These are phyloP conservation scores for Saturnispora hagleri DNA, from an alignment of 805 yeast species.

Conservation along the genomic window DNA sequence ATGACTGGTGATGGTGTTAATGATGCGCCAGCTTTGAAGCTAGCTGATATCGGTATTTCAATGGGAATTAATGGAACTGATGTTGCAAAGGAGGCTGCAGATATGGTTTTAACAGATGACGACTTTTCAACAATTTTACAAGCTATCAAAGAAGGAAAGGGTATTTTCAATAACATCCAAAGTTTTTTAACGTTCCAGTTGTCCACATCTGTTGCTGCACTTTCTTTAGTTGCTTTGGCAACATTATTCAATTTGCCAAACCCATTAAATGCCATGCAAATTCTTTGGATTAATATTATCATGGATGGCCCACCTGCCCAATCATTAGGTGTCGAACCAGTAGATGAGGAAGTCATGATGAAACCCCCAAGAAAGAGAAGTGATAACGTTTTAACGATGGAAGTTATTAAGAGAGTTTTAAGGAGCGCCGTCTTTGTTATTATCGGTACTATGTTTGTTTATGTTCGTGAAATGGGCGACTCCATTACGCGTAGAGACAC, in stretches of 20 bases:
- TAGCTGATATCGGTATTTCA: conserved; percentile 93
- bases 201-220: conserved; percentile 92
- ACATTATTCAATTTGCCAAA: conserved; percentile 84
- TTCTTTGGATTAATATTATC: conserved; percentile 90
- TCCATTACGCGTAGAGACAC: conserved; percentile 90
- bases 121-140: conserved; percentile 89
- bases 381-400: conserved; percentile 70
- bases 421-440: conserved; percentile 73
- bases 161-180: conserved; percentile 92
- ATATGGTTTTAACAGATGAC: conserved; percentile 94
- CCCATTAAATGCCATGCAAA: conserved; percentile 97
- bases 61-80: conserved; percentile 95
- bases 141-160: conserved; percentile 97
- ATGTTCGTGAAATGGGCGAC: conserved; percentile 79
- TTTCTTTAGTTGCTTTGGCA: conserved; percentile 77
- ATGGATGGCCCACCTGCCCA: conserved; percentile 99
- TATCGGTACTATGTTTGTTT: conserved; percentile 79
- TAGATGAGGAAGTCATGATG: conserved; percentile 89
- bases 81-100: conserved; percentile 97
- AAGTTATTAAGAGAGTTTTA: conserved; percentile 61
- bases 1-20: conserved; percentile 99
- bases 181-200: conserved; percentile 91
- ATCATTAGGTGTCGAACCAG: conserved; percentile 94
- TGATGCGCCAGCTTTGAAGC: conserved; percentile 95
- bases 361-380: conserved; percentile 90